Conservation (phyloP, 192 early-diverging fungal species). For the Linderina pennispora region DNA sequence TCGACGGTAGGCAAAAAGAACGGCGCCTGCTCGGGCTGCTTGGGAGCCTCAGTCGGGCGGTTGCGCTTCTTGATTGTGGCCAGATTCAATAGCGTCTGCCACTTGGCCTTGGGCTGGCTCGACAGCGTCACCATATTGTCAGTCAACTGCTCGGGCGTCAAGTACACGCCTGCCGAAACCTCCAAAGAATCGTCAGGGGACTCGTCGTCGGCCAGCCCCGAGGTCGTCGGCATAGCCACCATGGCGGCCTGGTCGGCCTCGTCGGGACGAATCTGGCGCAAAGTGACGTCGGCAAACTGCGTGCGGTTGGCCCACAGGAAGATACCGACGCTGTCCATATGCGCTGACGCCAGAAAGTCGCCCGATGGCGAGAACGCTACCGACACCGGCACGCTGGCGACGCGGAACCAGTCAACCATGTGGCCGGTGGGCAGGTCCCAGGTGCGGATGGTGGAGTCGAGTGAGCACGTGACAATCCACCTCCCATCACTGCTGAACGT, state of each 20-base stretch:
- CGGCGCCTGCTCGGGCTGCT: slow-evolving; percentile 81
- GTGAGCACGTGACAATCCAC: slow-evolving; percentile 75
- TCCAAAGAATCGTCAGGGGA: slow-evolving; percentile 14
- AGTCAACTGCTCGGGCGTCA: slow-evolving; percentile 54
- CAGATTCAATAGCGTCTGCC: slow-evolving; percentile 87
- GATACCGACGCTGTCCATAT: slow-evolving; percentile 88
- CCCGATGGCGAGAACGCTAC: slow-evolving; percentile 86
- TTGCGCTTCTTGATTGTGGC: slow-evolving; percentile 92
- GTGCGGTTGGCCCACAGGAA: slow-evolving; percentile 89
- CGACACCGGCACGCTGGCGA: slow-evolving; percentile 72
- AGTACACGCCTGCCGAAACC: slow-evolving; percentile 8
- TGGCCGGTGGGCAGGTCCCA: slow-evolving; percentile 95
- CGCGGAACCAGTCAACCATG: slow-evolving; percentile 78
- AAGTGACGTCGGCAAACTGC: slow-evolving; percentile 66
- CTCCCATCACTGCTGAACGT: slow-evolving; percentile 89
- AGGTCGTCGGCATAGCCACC: slow-evolving; percentile 56
- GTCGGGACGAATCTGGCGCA: slow-evolving; percentile 52
- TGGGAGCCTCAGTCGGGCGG: slow-evolving; percentile 83
- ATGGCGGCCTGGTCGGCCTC: slow-evolving; percentile 41
- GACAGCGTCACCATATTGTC: slow-evolving; percentile 88
- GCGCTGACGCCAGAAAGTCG: slow-evolving; percentile 87
- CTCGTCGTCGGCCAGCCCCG: slow-evolving; percentile 50
- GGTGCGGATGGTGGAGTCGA: slow-evolving; percentile 85
- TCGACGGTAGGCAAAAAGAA: slow-evolving; percentile 88
- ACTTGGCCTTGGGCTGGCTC: slow-evolving; percentile 70